These are phyloP conservation scores for Micractinium sp. DNA, from an alignment of 139 green algal species.

Conservation along the genomic window DNA sequence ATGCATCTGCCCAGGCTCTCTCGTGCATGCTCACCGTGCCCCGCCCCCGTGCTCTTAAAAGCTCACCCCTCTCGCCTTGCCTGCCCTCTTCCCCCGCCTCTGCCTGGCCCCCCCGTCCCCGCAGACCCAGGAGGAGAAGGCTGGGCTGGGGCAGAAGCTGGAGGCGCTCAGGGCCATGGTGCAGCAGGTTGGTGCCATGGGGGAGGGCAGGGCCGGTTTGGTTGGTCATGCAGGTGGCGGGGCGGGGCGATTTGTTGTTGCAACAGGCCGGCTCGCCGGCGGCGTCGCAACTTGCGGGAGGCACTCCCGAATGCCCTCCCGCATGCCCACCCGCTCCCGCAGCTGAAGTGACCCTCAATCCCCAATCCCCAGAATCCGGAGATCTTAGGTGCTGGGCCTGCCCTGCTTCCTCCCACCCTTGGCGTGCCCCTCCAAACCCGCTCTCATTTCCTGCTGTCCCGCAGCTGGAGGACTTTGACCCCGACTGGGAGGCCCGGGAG, in stretches of 20 bases:
- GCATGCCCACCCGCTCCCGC: too few relatives aligned
- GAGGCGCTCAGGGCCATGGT: conserved; percentile 34
- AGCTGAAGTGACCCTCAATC: too few relatives aligned
- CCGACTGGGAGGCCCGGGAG: conserved; percentile 45
- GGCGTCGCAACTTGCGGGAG: too few relatives aligned
- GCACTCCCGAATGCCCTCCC: too few relatives aligned
- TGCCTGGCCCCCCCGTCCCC: background rate
- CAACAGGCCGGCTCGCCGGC: too few relatives aligned
- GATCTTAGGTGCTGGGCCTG: background rate
- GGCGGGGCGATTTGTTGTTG: background rate
- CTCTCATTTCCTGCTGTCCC: background rate
- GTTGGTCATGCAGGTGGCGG: background rate
- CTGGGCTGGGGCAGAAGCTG: conserved; percentile 30
- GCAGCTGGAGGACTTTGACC: conserved; percentile 47
- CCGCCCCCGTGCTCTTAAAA: background rate
- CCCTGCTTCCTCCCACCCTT: background rate
- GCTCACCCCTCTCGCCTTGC: too few relatives aligned
- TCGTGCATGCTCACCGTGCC: background rate
- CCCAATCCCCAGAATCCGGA: too few relatives aligned
- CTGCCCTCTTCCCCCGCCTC: too few relatives aligned
- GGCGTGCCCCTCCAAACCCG: too few relatives aligned
- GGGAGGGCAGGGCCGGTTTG: background rate
- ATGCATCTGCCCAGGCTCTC: background rate
- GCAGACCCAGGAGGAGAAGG: conserved; percentile 37
- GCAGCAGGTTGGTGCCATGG: conserved; percentile 13